Evolutionary conservation across 2,329 filamentous ascomycete species (phyloP).

Genomic region (Gnomoniopsis sp.): DNA sequence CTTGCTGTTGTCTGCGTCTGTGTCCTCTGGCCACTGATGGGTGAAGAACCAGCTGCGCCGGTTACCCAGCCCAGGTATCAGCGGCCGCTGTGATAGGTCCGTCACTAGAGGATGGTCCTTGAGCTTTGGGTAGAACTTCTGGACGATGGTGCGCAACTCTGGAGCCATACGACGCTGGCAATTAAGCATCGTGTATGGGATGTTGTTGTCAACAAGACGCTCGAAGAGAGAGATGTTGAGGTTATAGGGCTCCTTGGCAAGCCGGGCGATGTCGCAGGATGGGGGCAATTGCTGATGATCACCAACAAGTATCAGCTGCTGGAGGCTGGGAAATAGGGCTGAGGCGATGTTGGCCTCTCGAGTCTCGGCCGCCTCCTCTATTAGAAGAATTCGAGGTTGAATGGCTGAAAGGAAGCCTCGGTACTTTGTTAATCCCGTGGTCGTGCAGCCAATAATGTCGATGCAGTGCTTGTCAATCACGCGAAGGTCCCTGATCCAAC

Average conservation of each 20-base stretch:
- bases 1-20: constrained; percentile 61
- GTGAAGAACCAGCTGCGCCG: constrained; percentile 39
- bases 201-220: constrained; percentile 62
- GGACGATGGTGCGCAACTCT: constrained; percentile 40
- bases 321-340: constrained; percentile 46
- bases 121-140: constrained; percentile 44
- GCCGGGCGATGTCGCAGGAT: constrained; percentile 58
- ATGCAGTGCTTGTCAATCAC: constrained; percentile 35
- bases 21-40: constrained; percentile 58
- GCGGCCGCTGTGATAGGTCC: constrained; percentile 29
- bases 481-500: constrained; percentile 54
- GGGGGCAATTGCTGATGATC: constrained; percentile 79
- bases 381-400: constrained; percentile 64
- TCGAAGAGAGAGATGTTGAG: constrained; percentile 78
- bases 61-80: constrained; percentile 43
- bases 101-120: constrained; percentile 41
- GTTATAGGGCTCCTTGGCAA: constrained; percentile 59
- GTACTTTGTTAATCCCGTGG: constrained; percentile 79
- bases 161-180: constrained; percentile 62
- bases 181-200: constrained; percentile 62
- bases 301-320: constrained; percentile 61
- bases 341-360: constrained; percentile 59
- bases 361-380: constrained; percentile 79
- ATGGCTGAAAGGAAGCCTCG: constrained; percentile 65
- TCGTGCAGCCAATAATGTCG: constrained; percentile 65